Percentiles rank a stretch among this genome's conserved stretches.
Evolutionary conservation across 2,329 filamentous ascomycete species (phyloP).

Genomic region (Botrytis hyacinthi): DNA sequence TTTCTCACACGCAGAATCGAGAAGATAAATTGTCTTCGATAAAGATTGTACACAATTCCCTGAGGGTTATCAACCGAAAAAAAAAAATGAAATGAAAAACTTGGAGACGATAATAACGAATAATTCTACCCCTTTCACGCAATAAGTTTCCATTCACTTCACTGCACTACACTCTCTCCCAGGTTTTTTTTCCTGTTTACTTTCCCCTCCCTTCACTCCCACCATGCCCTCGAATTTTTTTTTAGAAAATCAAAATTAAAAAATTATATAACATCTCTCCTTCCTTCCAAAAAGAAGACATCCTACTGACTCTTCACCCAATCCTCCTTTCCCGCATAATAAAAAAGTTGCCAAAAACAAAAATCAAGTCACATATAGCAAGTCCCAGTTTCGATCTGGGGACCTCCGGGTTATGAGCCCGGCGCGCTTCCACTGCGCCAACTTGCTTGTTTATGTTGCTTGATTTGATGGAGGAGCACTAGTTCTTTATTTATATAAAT

Average conservation of each 20-base stretch:
- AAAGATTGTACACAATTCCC: neutral
- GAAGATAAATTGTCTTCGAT: neutral
- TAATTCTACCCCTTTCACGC: neutral
- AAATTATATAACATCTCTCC: neutral
- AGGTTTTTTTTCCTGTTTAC: neutral
- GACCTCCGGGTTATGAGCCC: constrained; percentile 43
- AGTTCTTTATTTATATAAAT: neutral
- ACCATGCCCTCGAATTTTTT: neutral
- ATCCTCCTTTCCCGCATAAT: neutral
- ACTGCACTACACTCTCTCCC: neutral
- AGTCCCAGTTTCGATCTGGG: constrained; percentile 35
- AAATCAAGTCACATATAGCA: accelerated
- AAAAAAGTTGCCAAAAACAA: neutral
- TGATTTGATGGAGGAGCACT: accelerated
- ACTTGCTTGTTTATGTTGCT: constrained; percentile 32
- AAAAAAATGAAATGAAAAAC: neutral
- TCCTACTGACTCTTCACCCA: neutral
- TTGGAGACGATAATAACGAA: neutral
- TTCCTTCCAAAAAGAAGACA: too few species aligned
- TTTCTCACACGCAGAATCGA: neutral
- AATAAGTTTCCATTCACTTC: neutral
- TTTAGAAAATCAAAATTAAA: neutral
- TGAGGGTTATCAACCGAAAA: neutral
- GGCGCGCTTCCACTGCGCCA: constrained; percentile 42
- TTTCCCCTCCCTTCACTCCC: too few species aligned